These are phyloP conservation scores for Myriosclerotinia curreyana DNA, from an alignment of 2,329 filamentous ascomycete species.

Conservation along the genomic window DNA sequence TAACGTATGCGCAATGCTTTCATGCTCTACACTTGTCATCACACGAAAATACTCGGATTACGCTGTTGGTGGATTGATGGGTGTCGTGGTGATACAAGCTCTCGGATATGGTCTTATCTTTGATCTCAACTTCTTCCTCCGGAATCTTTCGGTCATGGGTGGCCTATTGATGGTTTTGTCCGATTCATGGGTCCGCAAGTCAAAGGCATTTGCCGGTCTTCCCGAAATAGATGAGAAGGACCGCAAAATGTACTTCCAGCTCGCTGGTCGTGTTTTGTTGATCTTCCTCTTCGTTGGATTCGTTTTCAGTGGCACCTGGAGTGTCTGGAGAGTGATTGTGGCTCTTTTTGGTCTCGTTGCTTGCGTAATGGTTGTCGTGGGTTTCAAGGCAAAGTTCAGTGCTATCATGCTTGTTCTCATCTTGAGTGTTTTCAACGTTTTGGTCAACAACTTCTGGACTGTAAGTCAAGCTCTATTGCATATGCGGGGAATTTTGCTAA, in stretches of 20 bases:
- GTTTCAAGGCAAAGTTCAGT: conserved; percentile 99
- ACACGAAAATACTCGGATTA: conserved; percentile 89
- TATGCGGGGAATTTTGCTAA: conserved; percentile 30
- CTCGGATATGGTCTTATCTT: conserved; percentile 97
- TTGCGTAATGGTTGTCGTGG: conserved; percentile 97
- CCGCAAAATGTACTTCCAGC: conserved; percentile 99
- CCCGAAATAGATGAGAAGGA: conserved; percentile 98
- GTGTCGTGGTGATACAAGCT: conserved; percentile 87
- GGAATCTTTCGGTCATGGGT: conserved; percentile 95
- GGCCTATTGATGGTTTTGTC: conserved; percentile 97
- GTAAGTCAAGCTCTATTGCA: conserved; percentile 53
- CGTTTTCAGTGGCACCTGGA: conserved; percentile 93
- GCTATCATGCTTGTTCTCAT: conserved; percentile 93
- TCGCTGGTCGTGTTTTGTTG: conserved; percentile 88
- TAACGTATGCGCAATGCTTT: conserved; percentile 85
- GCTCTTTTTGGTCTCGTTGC: conserved; percentile 82
- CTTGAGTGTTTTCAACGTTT: conserved; percentile 90
- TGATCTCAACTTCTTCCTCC: conserved; percentile 99
- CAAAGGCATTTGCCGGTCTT: conserved; percentile 90
- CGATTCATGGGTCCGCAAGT: conserved; percentile 97
- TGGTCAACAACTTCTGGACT: conserved; percentile 99
- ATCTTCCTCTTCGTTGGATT: conserved; percentile 98
- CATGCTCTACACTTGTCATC: conserved; percentile 83
- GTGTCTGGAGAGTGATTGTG: conserved; percentile 79
- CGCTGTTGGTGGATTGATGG: conserved; percentile 85